These are phyloP conservation scores for Xylaria longipes DNA, from an alignment of 495 filamentous ascomycete species.

Conservation along the genomic window DNA sequence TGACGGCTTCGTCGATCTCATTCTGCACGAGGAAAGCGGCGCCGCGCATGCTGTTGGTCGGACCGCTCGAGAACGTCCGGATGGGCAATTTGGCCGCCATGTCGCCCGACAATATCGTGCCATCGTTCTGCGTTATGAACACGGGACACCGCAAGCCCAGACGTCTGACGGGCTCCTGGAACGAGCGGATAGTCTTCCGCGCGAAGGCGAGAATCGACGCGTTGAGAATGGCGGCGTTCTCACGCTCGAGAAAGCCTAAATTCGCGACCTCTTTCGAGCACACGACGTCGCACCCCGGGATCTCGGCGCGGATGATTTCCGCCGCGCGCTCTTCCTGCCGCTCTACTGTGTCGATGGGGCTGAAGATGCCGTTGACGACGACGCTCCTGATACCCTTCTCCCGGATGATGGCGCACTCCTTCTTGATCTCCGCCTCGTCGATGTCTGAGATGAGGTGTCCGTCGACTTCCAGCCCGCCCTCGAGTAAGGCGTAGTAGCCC, in stretches of 20 bases:
- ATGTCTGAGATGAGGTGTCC: constrained; percentile 55
- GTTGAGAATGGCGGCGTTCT: constrained; percentile 64
- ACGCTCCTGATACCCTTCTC: constrained; percentile 54
- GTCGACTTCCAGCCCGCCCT: constrained; percentile 59
- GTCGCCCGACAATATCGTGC: constrained; percentile 56
- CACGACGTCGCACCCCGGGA: constrained; percentile 56
- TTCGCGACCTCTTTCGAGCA: constrained; percentile 57
- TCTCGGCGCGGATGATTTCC: constrained; percentile 49
- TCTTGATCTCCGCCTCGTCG: constrained; percentile 51
- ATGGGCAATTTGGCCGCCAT: constrained; percentile 59
- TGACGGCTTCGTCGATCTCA: constrained; percentile 43
- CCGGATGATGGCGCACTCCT: constrained; percentile 50
- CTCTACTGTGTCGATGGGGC: constrained; percentile 59
- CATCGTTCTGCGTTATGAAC: constrained; percentile 65
- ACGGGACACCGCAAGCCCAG: constrained; percentile 57
- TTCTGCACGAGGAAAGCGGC: constrained; percentile 56
- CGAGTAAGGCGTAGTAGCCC: constrained; percentile 52
- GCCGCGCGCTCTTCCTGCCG: constrained; percentile 57
- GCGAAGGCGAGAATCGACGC: constrained; percentile 60
- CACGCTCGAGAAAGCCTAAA: constrained; percentile 61
- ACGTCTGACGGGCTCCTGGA: constrained; percentile 52
- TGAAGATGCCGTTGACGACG: constrained; percentile 65
- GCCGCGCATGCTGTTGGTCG: constrained; percentile 64
- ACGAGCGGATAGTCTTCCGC: constrained; percentile 54
- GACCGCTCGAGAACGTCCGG: constrained; percentile 59